These are phyloP conservation scores for Aspergillus quadricinctus DNA, from an alignment of 2,329 filamentous ascomycete species.

Conservation along the genomic window DNA sequence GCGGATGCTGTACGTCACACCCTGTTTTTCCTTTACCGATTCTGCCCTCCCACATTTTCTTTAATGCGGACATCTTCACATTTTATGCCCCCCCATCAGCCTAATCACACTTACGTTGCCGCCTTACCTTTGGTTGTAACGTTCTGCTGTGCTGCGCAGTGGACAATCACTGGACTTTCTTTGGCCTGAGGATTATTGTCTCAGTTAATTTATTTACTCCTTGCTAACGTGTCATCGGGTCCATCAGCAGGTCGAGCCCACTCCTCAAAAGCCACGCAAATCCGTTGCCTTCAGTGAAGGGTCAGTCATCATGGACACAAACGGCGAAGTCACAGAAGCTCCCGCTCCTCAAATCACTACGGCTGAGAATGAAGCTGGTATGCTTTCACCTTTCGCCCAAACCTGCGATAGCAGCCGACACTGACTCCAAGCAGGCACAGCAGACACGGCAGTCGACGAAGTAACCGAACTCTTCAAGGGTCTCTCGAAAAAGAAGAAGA, in stretches of 20 bases:
- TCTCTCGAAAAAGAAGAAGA: slow-evolving; percentile 72
- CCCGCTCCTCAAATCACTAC: slow-evolving; percentile 73
- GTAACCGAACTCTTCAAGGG: slow-evolving; percentile 65
- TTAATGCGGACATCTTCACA: slow-evolving; percentile 22
- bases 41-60: slow-evolving; percentile 37
- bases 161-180: background rate
- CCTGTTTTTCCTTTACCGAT: slow-evolving; percentile 33
- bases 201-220: slow-evolving; percentile 8
- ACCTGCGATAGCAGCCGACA: background rate
- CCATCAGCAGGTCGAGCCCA: slow-evolving; percentile 39
- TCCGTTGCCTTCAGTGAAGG: slow-evolving; percentile 91
- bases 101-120: slow-evolving; percentile 18
- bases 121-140: slow-evolving; percentile 2
- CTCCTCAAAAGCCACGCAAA: slow-evolving; percentile 74
- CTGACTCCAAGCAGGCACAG: slow-evolving; percentile 20
- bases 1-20: slow-evolving; percentile 43
- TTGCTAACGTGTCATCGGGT: slow-evolving; percentile 27
- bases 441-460: slow-evolving; percentile 59
- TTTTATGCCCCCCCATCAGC: slow-evolving; percentile 24
- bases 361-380: slow-evolving; percentile 34
- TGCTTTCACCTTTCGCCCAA: slow-evolving; percentile 16
- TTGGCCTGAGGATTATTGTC: background rate
- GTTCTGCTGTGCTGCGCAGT: slow-evolving; percentile 1
- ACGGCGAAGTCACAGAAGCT: slow-evolving; percentile 77
- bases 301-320: slow-evolving; percentile 79